Conservation (phyloP, 805 yeast species). For the Saturnispora ahearnii region DNA sequence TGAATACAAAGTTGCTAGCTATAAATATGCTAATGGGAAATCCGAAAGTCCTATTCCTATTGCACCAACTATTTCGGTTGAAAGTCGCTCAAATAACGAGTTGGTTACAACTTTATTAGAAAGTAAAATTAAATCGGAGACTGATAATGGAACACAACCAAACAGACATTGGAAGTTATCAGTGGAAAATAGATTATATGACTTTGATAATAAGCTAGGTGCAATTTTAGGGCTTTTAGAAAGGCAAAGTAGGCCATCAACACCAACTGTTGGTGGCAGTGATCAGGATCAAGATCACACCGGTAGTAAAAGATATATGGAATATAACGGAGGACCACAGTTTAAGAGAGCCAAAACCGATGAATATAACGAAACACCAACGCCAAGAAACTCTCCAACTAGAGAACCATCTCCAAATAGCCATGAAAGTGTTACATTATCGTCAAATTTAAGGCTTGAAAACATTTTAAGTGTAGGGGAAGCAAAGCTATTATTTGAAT, state of each 20-base stretch:
- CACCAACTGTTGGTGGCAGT: background rate
- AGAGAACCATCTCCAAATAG: background rate
- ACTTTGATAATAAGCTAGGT: slow-evolving; percentile 33
- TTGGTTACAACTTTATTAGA: background rate
- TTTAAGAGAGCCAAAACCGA: background rate
- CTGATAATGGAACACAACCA: background rate
- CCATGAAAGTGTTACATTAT: background rate
- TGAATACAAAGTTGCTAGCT: slow-evolving; percentile 44
- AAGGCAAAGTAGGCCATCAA: slow-evolving; percentile 13
- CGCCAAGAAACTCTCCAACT: background rate
- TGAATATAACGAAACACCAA: background rate
- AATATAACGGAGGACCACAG: background rate
- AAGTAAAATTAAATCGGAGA: background rate
- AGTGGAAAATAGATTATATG: slow-evolving; percentile 32
- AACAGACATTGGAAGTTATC: slow-evolving; percentile 25
- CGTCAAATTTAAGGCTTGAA: slow-evolving; percentile 10
- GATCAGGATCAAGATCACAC: background rate
- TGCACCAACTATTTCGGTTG: background rate
- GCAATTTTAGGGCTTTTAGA: slow-evolving; percentile 30
- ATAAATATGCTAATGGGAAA: slow-evolving; percentile 25
- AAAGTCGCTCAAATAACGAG: background rate
- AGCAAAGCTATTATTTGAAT: slow-evolving; percentile 41
- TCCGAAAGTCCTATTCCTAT: background rate
- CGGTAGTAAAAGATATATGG: background rate
- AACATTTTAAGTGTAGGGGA: slow-evolving; percentile 18